phyloP scores from a whole-genome alignment of 352 stramenopile species.

The Plasmopara muralis region DNA sequence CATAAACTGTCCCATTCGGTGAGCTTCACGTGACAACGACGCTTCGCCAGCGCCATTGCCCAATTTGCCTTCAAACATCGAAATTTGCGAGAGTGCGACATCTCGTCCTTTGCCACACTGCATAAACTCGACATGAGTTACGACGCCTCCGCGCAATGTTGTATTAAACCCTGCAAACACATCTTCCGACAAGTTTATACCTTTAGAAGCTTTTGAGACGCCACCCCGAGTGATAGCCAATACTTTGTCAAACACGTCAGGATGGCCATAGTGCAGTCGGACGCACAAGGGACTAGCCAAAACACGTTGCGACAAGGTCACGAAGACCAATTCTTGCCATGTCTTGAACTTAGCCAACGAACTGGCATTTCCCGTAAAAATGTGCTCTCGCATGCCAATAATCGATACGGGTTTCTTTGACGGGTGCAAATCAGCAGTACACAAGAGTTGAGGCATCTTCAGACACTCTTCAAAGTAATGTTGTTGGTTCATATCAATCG shows the following conservation, averaged over 20 bases:
- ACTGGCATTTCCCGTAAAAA: constrained; percentile 81
- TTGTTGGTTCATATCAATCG: constrained; percentile 88
- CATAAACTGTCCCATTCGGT: constrained; percentile 82
- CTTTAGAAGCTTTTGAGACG: constrained; percentile 74
- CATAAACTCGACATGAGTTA: constrained; percentile 84
- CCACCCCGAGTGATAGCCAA: constrained; percentile 65
- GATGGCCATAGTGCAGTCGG: constrained; percentile 82
- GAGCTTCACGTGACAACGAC: constrained; percentile 64
- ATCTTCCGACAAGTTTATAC: constrained; percentile 83
- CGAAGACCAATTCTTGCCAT: constrained; percentile 81
- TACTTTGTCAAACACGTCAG: constrained; percentile 81
- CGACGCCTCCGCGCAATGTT: constrained; percentile 62
- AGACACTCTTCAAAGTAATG: constrained; percentile 84
- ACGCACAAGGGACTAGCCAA: constrained; percentile 64
- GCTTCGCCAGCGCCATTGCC: constrained; percentile 78
- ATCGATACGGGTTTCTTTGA: constrained; percentile 70
- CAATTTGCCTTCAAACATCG: constrained; percentile 84
- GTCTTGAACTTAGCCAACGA: constrained; percentile 82
- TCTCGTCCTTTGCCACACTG: constrained; percentile 83
- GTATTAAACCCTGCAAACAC: constrained; percentile 82
- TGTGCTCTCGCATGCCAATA: constrained; percentile 83
- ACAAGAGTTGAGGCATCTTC: constrained; percentile 79
- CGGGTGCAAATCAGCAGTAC: constrained; percentile 59
- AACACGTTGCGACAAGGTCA: constrained; percentile 78
- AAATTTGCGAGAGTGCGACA: constrained; percentile 80